Evolutionary conservation across 306 rosid species (phyloP).

Genomic region (Spatholobus suberectus): DNA sequence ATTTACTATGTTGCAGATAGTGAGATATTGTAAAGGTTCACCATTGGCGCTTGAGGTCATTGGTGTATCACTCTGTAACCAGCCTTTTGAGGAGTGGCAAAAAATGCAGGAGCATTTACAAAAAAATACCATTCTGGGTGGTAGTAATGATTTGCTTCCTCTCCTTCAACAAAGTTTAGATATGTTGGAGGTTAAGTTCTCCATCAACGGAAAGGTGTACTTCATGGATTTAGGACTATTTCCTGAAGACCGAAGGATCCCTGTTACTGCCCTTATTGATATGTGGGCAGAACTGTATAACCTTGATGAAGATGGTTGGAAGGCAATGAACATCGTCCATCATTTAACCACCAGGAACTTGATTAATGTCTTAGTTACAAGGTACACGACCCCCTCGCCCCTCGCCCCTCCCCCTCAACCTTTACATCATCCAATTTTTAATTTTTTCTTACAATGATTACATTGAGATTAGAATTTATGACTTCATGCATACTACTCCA

Average conservation of each 20-base stretch:
- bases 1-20: slow-evolving; percentile 54
- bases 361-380: slow-evolving; percentile 56
- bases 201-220: slow-evolving; percentile 55
- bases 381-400: slow-evolving; percentile 51
- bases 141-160: slow-evolving; percentile 41
- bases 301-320: slow-evolving; percentile 43
- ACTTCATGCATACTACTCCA: too few relatives aligned
- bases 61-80: slow-evolving; percentile 57
- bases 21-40: slow-evolving; percentile 58
- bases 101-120: slow-evolving; percentile 41
- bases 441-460: too few relatives aligned
- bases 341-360: slow-evolving; percentile 51
- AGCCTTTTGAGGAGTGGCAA: slow-evolving; percentile 55
- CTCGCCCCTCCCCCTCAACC: too few relatives aligned
- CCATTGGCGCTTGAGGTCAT: slow-evolving; percentile 65
- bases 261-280: slow-evolving; percentile 64
- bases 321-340: slow-evolving; percentile 50
- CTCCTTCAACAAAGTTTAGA: slow-evolving; percentile 65
- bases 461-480: too few relatives aligned
- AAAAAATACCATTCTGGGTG: slow-evolving; percentile 48
- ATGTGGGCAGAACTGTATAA: slow-evolving; percentile 65
- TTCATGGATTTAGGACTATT: slow-evolving; percentile 79
- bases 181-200: slow-evolving; percentile 50
- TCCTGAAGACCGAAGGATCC: slow-evolving; percentile 72
- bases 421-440: too few relatives aligned